These are phyloP conservation scores for carrot (Daucus carota) DNA, from an alignment of 129 eudicot genomes.

Conservation along the genomic window DH1_v3.0 NC_030381.2:37672001-37672500, in stretches of 20 bases:
- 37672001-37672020: background rate
- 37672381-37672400: background rate
- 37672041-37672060: constrained; percentile 2
- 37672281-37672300: background rate
- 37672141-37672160: background rate
- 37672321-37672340: background rate
- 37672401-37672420: too few species aligned
- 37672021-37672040: background rate
- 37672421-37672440: background rate
- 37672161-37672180: background rate
- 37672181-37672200: background rate
- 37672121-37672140: background rate
- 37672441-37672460: too few species aligned
- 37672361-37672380: background rate
- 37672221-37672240: background rate
- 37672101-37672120: background rate
- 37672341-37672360: background rate
- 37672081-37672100: too few species aligned
- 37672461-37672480: background rate
- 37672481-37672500: background rate
- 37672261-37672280: background rate
- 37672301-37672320: too few species aligned
- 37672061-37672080: too few species aligned
- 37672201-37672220: background rate
- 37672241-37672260: background rate